Conservation (phyloP, 139 green algal genomes). For the Chlorella sorokiniana region DNA sequence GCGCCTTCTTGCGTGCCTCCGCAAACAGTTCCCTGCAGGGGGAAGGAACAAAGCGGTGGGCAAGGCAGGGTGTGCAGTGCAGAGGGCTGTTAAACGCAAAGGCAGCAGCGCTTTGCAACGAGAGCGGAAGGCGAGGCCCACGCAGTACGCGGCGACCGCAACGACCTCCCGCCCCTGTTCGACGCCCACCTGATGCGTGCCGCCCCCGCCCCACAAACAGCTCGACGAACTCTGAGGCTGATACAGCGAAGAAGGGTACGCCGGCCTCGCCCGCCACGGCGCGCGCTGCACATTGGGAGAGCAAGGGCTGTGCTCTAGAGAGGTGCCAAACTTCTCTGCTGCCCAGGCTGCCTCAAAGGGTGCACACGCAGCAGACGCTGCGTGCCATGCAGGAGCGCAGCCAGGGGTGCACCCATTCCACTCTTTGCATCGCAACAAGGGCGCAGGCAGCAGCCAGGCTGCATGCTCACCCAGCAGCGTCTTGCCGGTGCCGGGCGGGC, state of each 20-base stretch:
- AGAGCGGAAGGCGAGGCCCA: neutral
- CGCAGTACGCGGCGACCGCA: no score
- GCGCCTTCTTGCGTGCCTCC: conserved; percentile 82
- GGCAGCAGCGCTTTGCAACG: neutral
- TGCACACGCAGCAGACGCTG: neutral
- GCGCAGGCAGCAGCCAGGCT: neutral
- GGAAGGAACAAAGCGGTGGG: neutral
- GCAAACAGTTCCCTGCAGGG: conserved; percentile 83
- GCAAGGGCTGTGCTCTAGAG: neutral
- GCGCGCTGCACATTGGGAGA: conserved; percentile 65
- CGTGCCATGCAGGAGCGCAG: neutral
- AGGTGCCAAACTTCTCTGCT: neutral
- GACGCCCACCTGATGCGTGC: conserved; percentile 77
- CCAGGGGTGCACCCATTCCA: neutral
- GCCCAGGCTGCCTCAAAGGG: neutral
- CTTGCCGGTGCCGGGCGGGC: conserved; percentile 83
- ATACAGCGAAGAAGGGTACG: conserved; percentile 91
- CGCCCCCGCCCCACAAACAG: conserved; percentile 96
- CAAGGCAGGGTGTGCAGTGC: neutral
- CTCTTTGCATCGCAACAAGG: neutral
- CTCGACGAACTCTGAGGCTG: conserved; percentile 98
- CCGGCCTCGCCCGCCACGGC: conserved; percentile 90
- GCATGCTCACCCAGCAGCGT: conserved; percentile 67
- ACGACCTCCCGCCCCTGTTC: neutral
- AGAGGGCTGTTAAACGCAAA: neutral